Percentiles rank a stretch among this genome's conserved stretches.
Evolutionary conservation across 495 filamentous ascomycete species (phyloP).

Genomic region (Neurospora sp.): DNA sequence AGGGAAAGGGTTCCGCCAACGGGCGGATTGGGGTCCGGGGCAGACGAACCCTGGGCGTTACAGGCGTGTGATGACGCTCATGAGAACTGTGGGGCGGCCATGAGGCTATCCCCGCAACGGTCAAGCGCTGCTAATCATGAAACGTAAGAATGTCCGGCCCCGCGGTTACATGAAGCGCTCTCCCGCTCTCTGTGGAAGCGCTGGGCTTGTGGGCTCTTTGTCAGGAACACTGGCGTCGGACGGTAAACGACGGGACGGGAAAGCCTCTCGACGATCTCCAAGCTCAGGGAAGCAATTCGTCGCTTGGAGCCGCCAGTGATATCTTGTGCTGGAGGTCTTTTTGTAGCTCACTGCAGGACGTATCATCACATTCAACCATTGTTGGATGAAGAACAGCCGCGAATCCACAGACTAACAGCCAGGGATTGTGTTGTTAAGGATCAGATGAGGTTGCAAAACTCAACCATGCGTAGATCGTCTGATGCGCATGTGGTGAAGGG

Average conservation of each 20-base stretch:
- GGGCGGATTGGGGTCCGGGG: background rate
- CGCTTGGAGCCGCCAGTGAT: background rate
- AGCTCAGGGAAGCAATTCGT: background rate
- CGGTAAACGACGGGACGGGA: background rate
- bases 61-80: background rate
- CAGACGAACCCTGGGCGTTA: background rate
- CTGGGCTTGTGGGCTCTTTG: background rate
- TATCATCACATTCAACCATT: background rate
- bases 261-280: background rate
- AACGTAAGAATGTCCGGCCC: background rate
- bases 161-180: background rate
- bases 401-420: background rate
- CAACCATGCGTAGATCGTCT: conserved; percentile 4
- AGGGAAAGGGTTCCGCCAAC: background rate
- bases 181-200: background rate
- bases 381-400: background rate
- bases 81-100: background rate
- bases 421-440: background rate
- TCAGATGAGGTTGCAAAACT: background rate
- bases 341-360: background rate
- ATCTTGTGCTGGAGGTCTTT: background rate
- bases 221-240: background rate
- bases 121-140: background rate
- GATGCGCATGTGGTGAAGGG: background rate
- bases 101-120: background rate